Evolutionary conservation across 2,329 filamentous ascomycete species (phyloP), one percentile per base, ranked within the genome.

Genomic region (Conoideocrella luteorostrata): DNA sequence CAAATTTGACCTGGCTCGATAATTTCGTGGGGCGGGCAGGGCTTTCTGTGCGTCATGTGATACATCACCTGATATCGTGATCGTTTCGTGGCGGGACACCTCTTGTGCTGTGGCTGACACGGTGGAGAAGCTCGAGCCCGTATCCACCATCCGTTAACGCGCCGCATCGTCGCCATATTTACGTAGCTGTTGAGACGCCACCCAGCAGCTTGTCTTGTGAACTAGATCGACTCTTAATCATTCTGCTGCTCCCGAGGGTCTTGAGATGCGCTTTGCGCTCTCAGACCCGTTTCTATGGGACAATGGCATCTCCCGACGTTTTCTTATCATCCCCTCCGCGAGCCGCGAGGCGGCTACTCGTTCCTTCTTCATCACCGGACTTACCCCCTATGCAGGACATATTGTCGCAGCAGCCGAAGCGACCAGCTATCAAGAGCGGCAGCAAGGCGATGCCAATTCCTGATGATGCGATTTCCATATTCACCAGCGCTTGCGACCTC

Each of bases 311-410:
- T 39, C 53, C 61, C 43, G 55, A 62, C 41, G 56, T 51, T 35
- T 62, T 63, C 44, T 47, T 52, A 21, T 58, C 66, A 44, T 57
- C 58, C 43, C 50, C 57, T 37, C 37, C 55, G 47, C 52, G 60
- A 45, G 60, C 52, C 39, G 49, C 62, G 56, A 63, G 50, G 52
- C 61, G 33, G 44, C 48, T 58, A 44, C 54, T 63, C 15, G 48
- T 47, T 12, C 35, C 55, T 7, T 75, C 75, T 0, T 78, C 75
- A 1, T 78, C 76, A 4, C 75, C 76, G n/a, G 67, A 66, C n/a
- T 58, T 80, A 1, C 77, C 77, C 3, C 68, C 75, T 0, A 58
- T 80, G 0, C 64, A 65, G 29, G 68, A 78, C 3, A 56, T 80
- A 9, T 50, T 74, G 1, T 61, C 65, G 3, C 70, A 66, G 33